Evolutionary conservation across 148 eudicot species (phyloP), one percentile per base, ranked within the genome.

Genomic region (Camellia lanceoleosa): DNA sequence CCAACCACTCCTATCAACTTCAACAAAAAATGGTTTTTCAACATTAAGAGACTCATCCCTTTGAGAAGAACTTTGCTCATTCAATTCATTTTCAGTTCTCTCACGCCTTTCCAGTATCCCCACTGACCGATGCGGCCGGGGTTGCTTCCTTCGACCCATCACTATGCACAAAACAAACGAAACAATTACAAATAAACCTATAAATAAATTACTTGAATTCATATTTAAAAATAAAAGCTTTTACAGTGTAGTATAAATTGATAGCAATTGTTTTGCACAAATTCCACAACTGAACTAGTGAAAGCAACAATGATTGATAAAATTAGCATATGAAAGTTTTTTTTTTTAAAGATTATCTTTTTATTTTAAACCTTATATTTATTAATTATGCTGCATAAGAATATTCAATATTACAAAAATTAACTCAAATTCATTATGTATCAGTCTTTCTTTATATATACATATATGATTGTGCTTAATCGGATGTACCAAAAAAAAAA

Each of bases 81-180:
- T 79, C 15, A 78, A 42, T 61, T 77, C 82, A 56, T 80, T 88
- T 74, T 72, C 86, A 73, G 75, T 52, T 79, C 42, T 44, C 47
- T 20, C 41, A 60, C 70, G 55, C 68, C 81, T 83, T 47, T 76
- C 84, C 74, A 81, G 18, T 62, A 81, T 71, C 60, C 89, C 84
- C 38, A 87, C 88, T 13, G 97, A 87, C 52, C 94, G 83, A 69
- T 82, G 86, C 3, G 98, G 97, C 78, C 84, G 82, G 65, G 75
- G 81, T 79, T 88, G 86, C 81, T 95, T 95, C 85, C 83, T 87
- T 80, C 96, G 84, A 64, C 93, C 98, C 98, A 93, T 95, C 61
- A 70, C 85, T 74, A 62, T 14, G 59, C 76, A 76, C 43, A 75
- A 60, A 42, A 54, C 71, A 38, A 9, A 6, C 6, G 38, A 67